These are phyloP conservation scores for Durusdinium trenchii DNA, from an alignment of 73 alveolate species.

Conservation along the genomic window DNA sequence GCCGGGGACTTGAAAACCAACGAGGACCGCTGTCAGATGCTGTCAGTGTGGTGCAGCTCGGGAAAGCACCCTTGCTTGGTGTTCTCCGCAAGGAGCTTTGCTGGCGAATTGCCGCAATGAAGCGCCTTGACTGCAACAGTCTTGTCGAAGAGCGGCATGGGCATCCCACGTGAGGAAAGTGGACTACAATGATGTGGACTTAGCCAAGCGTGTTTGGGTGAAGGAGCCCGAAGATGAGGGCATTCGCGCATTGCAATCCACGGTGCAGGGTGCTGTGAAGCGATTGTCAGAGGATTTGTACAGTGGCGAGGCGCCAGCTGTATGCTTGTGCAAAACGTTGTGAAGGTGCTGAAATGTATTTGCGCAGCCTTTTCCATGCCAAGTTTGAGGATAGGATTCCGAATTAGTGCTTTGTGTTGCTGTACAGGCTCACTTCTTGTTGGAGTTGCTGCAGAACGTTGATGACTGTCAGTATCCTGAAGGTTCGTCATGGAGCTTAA, in stretches of 20 bases:
- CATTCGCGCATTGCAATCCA: constrained; percentile 14
- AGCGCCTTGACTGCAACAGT: not conserved
- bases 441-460: constrained; percentile 84
- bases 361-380: no score
- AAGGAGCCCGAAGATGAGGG: constrained; percentile 59
- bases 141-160: not conserved
- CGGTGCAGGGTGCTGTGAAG: constrained; percentile 64
- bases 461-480: constrained; percentile 79
- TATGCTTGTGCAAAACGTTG: not conserved
- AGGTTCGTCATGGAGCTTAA: not conserved
- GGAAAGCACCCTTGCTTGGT: not conserved
- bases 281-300: constrained; percentile 78
- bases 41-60: not conserved
- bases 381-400: no score
- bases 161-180: not conserved
- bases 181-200: constrained; percentile 52
- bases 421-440: constrained; percentile 47
- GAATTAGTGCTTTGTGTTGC: not conserved
- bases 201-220: constrained; percentile 49
- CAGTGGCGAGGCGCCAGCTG: constrained; percentile 62
- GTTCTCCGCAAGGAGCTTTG: constrained; percentile 32
- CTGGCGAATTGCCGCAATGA: constrained; percentile 21
- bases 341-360: not conserved
- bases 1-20: not conserved
- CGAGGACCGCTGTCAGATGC: not conserved